Evolutionary conservation across 441 rosid genomes (phyloP), one percentile per base, ranked within the genome.

Genomic region (Erodium texanum): DNA sequence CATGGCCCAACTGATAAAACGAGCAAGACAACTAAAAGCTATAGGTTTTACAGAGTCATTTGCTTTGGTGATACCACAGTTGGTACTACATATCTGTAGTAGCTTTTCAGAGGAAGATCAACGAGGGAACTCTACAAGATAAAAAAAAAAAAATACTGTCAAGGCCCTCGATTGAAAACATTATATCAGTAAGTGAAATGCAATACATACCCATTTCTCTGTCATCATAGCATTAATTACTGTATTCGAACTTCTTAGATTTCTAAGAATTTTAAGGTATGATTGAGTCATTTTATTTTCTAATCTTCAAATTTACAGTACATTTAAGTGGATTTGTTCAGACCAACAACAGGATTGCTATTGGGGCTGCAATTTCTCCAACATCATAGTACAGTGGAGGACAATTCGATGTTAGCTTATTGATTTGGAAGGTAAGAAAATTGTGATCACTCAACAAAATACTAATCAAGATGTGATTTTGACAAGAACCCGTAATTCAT

Each of bases 311-410:
- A 27, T 27, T 27, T 27, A 27, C 29, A 27, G 3, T n/a, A n/a
- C n/a, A n/a, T n/a, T n/a, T n/a, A n/a, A n/a, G n/a, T n/a, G 99
- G 99, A 24, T 93, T 93, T 77, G 88, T 93, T 29, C 99, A 93
- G 75, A 93, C 97, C 34, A 89, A 88, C 66, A 93, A 73, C 75
- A 78, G 79, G 72, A 81, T 93, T 66, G 96, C 97, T 1, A 88
- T 94, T 32, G 99, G 99, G 69, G 99, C 99, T 66, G 97, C 97
- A 59, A 94, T 94, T 69, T 91, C 99, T 79, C 99, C 99, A 9
- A 88, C 96, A 0, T 94, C 99, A 48, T 75, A 92, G 5, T 91
- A 83, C 71, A 73, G 38, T 8, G 99, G 91, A 16, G 96, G 99
- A 7, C 99, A 94, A 70, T 94, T 94, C 64, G 97, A 94, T 69